Conservation (phyloP, 768 basidiomycete genomes). For the Pulveroboletus ravenelii region DNA sequence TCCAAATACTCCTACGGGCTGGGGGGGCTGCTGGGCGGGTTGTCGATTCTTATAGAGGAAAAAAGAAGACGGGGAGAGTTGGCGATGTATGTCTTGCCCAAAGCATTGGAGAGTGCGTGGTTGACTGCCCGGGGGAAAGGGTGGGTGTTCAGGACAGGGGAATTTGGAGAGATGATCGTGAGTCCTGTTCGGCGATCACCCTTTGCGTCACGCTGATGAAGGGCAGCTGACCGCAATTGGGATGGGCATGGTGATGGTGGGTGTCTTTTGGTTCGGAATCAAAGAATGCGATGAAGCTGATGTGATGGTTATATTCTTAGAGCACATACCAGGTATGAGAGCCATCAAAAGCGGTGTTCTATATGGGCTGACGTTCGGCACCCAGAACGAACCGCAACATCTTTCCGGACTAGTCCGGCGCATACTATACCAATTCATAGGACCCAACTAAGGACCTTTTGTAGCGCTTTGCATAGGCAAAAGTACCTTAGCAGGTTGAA, state of each 20-base stretch:
- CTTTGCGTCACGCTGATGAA: conserved; percentile 6
- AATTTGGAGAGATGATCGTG: conserved; percentile 63
- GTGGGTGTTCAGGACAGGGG: conserved; percentile 66
- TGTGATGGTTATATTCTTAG: conserved; percentile 32
- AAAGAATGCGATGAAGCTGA: conserved; percentile 2
- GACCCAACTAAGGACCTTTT: conserved; percentile 56
- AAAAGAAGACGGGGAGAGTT: conserved; percentile 83
- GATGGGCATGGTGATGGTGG: conserved; percentile 89
- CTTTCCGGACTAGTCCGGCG: conserved; percentile 76
- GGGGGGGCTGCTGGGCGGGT: conserved; percentile 65
- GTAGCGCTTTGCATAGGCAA: not conserved
- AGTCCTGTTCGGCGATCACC: conserved; percentile 24
- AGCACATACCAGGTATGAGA: conserved; percentile 68
- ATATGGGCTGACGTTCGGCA: conserved; percentile 1
- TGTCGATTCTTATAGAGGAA: conserved; percentile 84
- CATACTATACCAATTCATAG: conserved; percentile 85
- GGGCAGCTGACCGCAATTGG: conserved; percentile 60
- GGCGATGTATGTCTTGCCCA: conserved; percentile 89
- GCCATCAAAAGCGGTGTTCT: not conserved
- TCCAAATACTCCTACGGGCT: conserved; percentile 73
- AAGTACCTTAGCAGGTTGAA: not conserved
- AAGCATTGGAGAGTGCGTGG: conserved; percentile 90
- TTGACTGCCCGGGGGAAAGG: conserved; percentile 69
- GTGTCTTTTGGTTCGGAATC: conserved; percentile 19
- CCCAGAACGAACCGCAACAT: conserved; percentile 68